Evolutionary conservation across 140 eudicot species (phyloP).

Genomic region (Ambrosia hybrid): DNA sequence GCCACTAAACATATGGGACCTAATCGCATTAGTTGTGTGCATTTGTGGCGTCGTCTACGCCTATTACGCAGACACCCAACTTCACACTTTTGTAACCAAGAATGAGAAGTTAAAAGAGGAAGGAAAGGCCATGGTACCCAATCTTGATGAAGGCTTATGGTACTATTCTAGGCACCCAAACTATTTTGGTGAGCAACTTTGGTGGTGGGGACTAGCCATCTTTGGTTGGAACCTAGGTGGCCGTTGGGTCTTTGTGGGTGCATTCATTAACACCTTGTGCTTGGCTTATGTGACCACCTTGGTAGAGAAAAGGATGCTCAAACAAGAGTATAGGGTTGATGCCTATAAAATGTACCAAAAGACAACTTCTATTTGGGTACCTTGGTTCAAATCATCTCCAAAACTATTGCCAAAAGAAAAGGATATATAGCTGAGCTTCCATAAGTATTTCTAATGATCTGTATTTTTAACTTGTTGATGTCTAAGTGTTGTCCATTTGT

Average conservation of each 20-base stretch:
- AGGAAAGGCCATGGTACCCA: slow-evolving; percentile 53
- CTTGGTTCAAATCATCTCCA: slow-evolving; percentile 73
- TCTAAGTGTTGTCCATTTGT: neutral
- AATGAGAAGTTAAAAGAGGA: slow-evolving; percentile 57
- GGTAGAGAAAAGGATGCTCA: slow-evolving; percentile 80
- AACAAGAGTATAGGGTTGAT: slow-evolving; percentile 69
- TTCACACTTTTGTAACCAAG: slow-evolving; percentile 54
- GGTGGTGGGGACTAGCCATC: slow-evolving; percentile 98
- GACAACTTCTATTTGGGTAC: slow-evolving; percentile 87
- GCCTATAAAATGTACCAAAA: slow-evolving; percentile 69
- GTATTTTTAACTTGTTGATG: slow-evolving; percentile 10
- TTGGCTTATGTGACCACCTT: slow-evolving; percentile 85
- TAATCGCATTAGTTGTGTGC: slow-evolving; percentile 51
- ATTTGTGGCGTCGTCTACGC: slow-evolving; percentile 58
- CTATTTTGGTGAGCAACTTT: slow-evolving; percentile 91
- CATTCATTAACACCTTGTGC: slow-evolving; percentile 69
- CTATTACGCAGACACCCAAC: slow-evolving; percentile 83
- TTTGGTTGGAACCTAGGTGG: slow-evolving; percentile 71
- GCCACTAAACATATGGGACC: slow-evolving; percentile 65
- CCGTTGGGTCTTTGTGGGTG: slow-evolving; percentile 68
- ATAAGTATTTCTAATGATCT: slow-evolving; percentile 8
- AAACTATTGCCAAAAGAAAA: slow-evolving; percentile 28
- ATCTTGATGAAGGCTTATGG: slow-evolving; percentile 84
- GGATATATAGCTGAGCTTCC: slow-evolving; percentile 12
- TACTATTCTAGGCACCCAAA: slow-evolving; percentile 88